These are phyloP conservation scores for Botrytis aclada DNA, from an alignment of 2,329 filamentous ascomycete species.

Conservation along the genomic window DNA sequence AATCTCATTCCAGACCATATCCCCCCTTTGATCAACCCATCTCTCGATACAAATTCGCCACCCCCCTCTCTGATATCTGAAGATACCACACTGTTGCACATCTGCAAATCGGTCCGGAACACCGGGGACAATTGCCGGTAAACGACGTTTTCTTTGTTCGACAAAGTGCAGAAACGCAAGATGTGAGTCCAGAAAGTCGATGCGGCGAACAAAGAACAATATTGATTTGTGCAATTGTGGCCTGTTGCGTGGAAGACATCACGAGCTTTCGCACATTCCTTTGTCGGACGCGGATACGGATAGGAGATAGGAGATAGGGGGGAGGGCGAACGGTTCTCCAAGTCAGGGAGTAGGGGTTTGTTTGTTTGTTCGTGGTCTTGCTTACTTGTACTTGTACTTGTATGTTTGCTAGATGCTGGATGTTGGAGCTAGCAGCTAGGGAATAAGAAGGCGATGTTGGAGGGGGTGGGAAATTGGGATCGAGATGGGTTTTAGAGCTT, in stretches of 20 bases:
- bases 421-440: not conserved
- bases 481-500: not conserved
- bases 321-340: not conserved
- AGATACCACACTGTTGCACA: not conserved
- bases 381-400: not conserved
- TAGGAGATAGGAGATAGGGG: not conserved
- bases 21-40: not conserved
- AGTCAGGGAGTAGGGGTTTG: not conserved
- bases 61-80: not conserved
- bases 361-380: too few species aligned
- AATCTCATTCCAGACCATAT: not conserved
- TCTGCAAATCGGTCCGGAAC: constrained; percentile 4
- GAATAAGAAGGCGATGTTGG: not conserved
- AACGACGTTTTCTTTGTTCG: not conserved
- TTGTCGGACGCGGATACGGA: too few species aligned
- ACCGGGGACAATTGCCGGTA: not conserved
- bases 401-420: too few species aligned
- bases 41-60: not conserved
- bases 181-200: not conserved
- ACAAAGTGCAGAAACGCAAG: not conserved
- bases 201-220: not conserved
- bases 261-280: not conserved
- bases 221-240: not conserved
- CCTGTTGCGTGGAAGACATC: not conserved
- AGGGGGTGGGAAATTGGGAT: not conserved